Evolutionary conservation across 345 rosid species (phyloP), one percentile per base, ranked within the genome.

Genomic region (Sisymbrium irio): DNA sequence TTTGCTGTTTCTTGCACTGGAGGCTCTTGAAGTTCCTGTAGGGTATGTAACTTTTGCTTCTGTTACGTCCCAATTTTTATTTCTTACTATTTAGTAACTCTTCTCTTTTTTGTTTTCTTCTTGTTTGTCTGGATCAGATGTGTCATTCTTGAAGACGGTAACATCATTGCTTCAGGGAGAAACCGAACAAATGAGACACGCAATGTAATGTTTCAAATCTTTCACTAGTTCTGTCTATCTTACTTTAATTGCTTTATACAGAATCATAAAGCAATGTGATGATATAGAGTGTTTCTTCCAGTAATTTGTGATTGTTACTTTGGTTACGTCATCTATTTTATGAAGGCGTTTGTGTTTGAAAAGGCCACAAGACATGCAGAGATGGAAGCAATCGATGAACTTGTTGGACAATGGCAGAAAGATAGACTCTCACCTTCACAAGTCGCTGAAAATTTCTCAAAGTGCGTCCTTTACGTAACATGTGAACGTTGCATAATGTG

Each of bases 401-500:
- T 92, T 73, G 81, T 85, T n/a, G 80, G 76, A 62, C 80, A 80
- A 70, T 91, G 99, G 96, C 85, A 72, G 62, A 80, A 73, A 79
- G 59, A 60, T 60, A 82, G 87, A 59, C 86, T 88, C 65, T 85
- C 87, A 17, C 71, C 67, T 28, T 67, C 80, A 47, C 81, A 86
- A 80, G 86, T 87, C 65, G 89, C 88, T 25, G 84, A 88, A 62
- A 86, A 72, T 5, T 87, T 89, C 77, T 88, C 11, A 70, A 70
- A 50, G 6, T 50, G 56, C 1, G 33, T 95, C 90, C 71, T 32
- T 58, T 95, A 87, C 51, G 97, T 89, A 54, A 87, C 99, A 71
- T 89, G 93, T 77, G 99, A 91, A 84, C 97, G 91, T 12, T 92
- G 97, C 78, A 92, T 89, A 54, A 91, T 94, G 97, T 95, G 97